A percentile compares a stretch with the other conserved stretches of the same genome.
Evolutionary conservation across 345 rosid genomes (phyloP).

Genomic region (Chamaenerion angustifolium): DNA sequence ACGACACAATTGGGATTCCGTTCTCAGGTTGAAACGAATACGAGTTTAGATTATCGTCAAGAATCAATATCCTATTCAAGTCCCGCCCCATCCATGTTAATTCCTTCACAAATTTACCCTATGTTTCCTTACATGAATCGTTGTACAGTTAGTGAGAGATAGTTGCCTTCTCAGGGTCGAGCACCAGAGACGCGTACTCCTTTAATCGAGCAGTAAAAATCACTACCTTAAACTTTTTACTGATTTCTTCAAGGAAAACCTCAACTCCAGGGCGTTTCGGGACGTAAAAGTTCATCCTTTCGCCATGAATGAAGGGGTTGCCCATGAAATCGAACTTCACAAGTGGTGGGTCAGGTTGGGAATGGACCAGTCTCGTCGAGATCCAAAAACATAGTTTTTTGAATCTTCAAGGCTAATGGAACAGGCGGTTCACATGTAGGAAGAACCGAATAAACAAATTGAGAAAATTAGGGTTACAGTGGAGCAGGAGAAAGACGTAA

Average conservation of each 20-base stretch:
- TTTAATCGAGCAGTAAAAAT: conserved; percentile 80
- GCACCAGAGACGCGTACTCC: conserved; percentile 66
- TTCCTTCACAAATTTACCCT: conserved; percentile 70
- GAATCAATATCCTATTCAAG: conserved; percentile 44
- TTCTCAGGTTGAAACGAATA: conserved; percentile 66
- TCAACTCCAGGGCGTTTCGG: conserved; percentile 83
- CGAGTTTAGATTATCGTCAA: conserved; percentile 75
- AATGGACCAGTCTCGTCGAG: conserved; percentile 85
- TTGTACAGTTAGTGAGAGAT: conserved; percentile 59
- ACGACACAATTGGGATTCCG: conserved; percentile 57
- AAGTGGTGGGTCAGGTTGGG: conserved; percentile 61
- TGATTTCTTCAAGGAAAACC: conserved; percentile 37
- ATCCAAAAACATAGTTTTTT: conserved; percentile 68
- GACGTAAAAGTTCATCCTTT: conserved; percentile 48
- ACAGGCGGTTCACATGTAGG: too few species aligned
- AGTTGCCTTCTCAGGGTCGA: conserved; percentile 41
- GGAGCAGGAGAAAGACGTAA: too few species aligned
- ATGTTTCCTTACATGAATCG: conserved; percentile 50
- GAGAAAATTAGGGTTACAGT: too few species aligned
- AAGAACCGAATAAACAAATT: too few species aligned
- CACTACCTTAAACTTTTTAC: conserved; percentile 50
- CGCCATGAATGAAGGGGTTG: conserved; percentile 51
- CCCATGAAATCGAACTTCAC: conserved; percentile 47
- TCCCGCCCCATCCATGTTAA: conserved; percentile 58
- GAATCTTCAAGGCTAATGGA: conserved; percentile 17